Conservation (phyloP, 805 yeast species). For the Starmerella geochares region DNA sequence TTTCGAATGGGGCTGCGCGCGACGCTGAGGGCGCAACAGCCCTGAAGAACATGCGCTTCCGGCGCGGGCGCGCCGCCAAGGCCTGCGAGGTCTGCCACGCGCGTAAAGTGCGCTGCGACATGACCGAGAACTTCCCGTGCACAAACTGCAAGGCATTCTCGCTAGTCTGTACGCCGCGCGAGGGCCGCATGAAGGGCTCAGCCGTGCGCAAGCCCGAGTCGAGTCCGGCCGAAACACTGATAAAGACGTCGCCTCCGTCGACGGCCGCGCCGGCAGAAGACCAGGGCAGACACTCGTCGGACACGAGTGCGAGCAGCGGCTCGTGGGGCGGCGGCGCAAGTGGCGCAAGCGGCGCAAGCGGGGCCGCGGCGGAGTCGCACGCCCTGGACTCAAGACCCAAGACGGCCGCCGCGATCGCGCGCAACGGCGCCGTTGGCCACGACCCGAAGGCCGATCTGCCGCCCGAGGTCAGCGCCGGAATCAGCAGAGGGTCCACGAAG, state of each 20-base stretch:
- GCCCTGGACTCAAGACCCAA: background rate
- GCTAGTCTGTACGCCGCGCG: constrained; percentile 61
- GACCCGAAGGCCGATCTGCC: constrained; percentile 3
- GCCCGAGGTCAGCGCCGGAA: constrained; percentile 1
- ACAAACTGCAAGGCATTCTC: constrained; percentile 65
- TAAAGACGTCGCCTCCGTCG: background rate
- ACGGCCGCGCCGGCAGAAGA: background rate
- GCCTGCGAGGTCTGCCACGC: constrained; percentile 73
- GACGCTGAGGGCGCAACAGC: background rate
- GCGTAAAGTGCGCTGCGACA: constrained; percentile 63
- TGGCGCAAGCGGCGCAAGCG: too few species aligned
- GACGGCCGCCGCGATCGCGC: background rate
- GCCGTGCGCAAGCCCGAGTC: constrained; percentile 1
- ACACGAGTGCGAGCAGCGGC: background rate
- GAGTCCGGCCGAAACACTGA: background rate
- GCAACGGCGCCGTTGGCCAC: background rate
- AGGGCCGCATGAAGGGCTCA: constrained; percentile 24
- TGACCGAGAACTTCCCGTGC: constrained; percentile 46
- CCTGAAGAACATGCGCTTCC: constrained; percentile 30
- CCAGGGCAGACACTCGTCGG: background rate
- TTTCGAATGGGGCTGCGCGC: background rate
- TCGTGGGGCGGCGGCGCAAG: background rate
- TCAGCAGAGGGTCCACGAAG: background rate
- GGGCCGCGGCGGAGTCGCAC: background rate
- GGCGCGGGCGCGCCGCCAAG: constrained; percentile 47